Evolutionary conservation across 306 rosid species (phyloP), one percentile per base, ranked within the genome.

Genomic region (Hippophae gyantsensis): DNA sequence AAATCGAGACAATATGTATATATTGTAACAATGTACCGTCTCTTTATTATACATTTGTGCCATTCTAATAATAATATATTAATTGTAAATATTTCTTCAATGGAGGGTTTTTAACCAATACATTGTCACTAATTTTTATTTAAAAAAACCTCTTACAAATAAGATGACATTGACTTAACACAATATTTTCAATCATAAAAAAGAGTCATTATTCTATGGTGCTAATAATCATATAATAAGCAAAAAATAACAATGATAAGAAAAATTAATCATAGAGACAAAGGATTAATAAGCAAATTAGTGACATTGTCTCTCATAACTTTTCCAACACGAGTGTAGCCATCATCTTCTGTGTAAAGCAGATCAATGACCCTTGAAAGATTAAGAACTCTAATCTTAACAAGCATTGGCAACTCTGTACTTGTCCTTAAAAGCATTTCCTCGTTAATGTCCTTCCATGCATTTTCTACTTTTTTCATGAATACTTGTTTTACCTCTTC

Each of bases 391-490:
- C 56, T 54, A 13, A 61, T 73, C 6, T 81, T 62, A 58, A 78
- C 52, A 1, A 48, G 8, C 52, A 18, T 79, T 13, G 90, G 76
- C 6, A 75, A 59, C 10, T 1, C 3, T 3, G 57, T 25, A 5
- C 13, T 32, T 32, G 38, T 59, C 43, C 52, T 48, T 56, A 48
- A 1, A 73, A 43, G 7, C 67, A 77, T 9, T 54, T 62, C 78
- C 57, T 77, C 80, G 43, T 79, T 80, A 43, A 80, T 73, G 32
- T 63, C 76, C 75, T 70, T 77, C 89, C 79, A 79, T 0, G 60
- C 56, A 11, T 68, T 54, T 5, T n/a, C 52, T 0, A 75, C 11
- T 6, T 66, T 75, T 42, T 69, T 61, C 0, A 7, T 7, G 3
- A 85, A 57, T 48, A 5, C 13, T 9, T 48, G 13, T 9, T 9